These are phyloP conservation scores for Fusarium illudens DNA, from an alignment of 2,329 filamentous ascomycete genomes.

Conservation along the genomic window DNA sequence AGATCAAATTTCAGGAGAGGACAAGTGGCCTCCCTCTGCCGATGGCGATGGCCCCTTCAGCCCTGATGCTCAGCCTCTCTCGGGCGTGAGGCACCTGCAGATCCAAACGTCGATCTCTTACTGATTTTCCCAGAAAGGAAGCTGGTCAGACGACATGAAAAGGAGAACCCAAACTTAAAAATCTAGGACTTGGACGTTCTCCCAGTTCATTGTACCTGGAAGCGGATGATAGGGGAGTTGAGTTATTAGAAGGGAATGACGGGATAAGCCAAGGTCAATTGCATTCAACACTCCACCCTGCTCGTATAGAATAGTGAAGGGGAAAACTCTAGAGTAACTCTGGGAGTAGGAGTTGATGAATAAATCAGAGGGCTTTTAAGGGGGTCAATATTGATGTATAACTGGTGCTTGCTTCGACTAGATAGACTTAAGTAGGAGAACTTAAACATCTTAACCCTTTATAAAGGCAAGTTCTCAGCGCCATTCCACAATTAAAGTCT, in stretches of 20 bases:
- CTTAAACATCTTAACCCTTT: too few species aligned
- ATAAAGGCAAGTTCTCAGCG: neutral
- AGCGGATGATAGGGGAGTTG: neutral
- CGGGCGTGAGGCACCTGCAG: neutral
- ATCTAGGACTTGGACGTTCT: neutral
- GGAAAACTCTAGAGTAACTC: too few species aligned
- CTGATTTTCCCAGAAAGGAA: neutral
- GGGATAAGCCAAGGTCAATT: neutral
- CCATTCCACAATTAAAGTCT: neutral
- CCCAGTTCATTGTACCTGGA: too few species aligned
- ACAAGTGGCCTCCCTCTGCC: neutral
- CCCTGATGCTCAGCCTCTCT: neutral
- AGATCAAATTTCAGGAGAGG: neutral
- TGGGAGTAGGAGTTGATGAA: too few species aligned
- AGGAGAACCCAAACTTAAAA: too few species aligned
- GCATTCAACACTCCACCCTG: neutral
- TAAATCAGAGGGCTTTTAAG: too few species aligned
- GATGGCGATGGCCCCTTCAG: neutral
- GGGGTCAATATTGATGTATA: too few species aligned
- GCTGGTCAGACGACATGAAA: neutral
- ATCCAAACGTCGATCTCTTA: neutral
- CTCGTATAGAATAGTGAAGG: too few species aligned
- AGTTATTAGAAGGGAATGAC: neutral
- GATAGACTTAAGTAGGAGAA: neutral
- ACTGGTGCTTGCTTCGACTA: neutral